These are phyloP conservation scores for Staphylotrichum tortipilum DNA, from an alignment of 495 filamentous ascomycete species.

Conservation along the genomic window DNA sequence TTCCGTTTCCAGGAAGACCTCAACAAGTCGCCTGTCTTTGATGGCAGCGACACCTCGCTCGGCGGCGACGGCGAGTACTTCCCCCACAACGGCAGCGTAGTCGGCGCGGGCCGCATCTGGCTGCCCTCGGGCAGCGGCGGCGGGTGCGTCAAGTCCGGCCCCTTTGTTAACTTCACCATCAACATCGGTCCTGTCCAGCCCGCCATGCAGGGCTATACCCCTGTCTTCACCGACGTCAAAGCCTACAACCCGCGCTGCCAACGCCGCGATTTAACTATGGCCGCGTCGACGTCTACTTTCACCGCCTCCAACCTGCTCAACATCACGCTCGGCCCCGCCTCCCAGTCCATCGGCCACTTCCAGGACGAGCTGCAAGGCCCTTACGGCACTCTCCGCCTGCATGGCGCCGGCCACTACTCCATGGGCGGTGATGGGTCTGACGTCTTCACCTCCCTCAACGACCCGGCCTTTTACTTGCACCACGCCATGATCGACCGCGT, in stretches of 20 bases:
- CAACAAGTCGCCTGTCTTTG: not conserved
- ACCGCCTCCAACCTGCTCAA: not conserved
- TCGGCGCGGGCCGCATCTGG: not conserved
- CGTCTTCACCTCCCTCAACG: not conserved
- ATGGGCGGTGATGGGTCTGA: not conserved
- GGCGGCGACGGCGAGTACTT: not conserved
- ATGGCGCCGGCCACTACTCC: not conserved
- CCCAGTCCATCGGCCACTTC: not conserved
- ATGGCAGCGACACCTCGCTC: not conserved
- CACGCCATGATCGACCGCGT: slow-evolving; percentile 1
- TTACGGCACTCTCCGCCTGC: not conserved
- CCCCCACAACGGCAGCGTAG: not conserved
- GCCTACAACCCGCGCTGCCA: not conserved
- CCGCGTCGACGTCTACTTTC: not conserved
- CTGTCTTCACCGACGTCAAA: not conserved
- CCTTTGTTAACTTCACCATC: not conserved
- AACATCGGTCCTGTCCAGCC: slow-evolving; percentile 1
- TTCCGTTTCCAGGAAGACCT: not conserved
- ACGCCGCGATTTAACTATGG: not conserved
- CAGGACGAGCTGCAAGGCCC: not conserved
- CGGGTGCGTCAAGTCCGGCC: not conserved
- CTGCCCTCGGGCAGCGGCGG: not conserved
- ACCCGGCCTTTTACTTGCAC: not conserved
- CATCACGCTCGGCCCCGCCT: not conserved
- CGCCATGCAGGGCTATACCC: slow-evolving; percentile 1